phyloP scores from a whole-genome alignment of 2,329 filamentous ascomycete species.

The Ophiostoma australiae region DNA sequence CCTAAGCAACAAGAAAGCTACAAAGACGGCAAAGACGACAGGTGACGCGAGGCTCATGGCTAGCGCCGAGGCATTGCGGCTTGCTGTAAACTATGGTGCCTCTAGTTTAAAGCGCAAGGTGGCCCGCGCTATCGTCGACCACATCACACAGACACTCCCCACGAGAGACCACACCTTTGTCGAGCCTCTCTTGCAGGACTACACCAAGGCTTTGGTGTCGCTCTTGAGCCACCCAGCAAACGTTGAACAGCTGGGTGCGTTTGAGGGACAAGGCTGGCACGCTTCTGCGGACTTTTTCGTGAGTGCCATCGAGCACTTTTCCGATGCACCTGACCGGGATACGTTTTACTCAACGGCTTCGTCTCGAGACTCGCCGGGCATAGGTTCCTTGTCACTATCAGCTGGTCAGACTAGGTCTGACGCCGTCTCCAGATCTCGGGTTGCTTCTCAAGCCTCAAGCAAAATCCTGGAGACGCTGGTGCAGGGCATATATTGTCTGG shows the following conservation, averaged over 20 bases:
- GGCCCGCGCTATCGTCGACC: slow-evolving; percentile 70
- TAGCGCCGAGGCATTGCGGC: slow-evolving; percentile 66
- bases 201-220: slow-evolving; percentile 67
- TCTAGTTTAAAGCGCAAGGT: slow-evolving; percentile 69
- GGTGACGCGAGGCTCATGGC: slow-evolving; percentile 57
- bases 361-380: slow-evolving; percentile 46
- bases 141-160: slow-evolving; percentile 71
- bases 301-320: slow-evolving; percentile 52
- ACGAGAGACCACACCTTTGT: slow-evolving; percentile 57
- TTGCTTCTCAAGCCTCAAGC: slow-evolving; percentile 32
- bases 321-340: slow-evolving; percentile 41
- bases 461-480: slow-evolving; percentile 52
- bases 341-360: slow-evolving; percentile 26
- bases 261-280: slow-evolving; percentile 59
- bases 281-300: slow-evolving; percentile 66
- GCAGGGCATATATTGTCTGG: slow-evolving; percentile 60
- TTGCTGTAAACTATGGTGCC: slow-evolving; percentile 65
- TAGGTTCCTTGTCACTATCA: slow-evolving; percentile 34
- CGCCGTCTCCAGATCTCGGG: slow-evolving; percentile 29
- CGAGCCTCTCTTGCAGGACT: slow-evolving; percentile 66
- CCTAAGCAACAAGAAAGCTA: slow-evolving; percentile 47
- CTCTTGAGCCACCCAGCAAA: slow-evolving; percentile 70
- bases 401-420: slow-evolving; percentile 34
- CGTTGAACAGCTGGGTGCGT: slow-evolving; percentile 67
- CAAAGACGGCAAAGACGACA: slow-evolving; percentile 39